Percentiles rank a stretch among this genome's conserved stretches.
Evolutionary conservation across 2,329 filamentous ascomycete species (phyloP).

Genomic region (Trichoderma sp.): DNA sequence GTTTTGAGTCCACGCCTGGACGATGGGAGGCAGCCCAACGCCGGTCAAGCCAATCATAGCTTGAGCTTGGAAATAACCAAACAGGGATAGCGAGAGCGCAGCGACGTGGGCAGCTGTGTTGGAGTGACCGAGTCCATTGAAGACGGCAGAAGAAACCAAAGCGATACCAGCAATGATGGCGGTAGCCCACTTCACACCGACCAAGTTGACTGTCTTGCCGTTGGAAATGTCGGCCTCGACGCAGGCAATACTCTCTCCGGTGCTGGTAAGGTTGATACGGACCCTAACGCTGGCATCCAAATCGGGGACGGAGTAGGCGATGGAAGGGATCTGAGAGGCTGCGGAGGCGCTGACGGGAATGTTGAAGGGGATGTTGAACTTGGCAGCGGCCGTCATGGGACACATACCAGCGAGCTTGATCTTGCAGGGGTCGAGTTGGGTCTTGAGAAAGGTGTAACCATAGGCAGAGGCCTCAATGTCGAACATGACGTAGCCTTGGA

Average conservation of each 20-base stretch:
- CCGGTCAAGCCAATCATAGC: slow-evolving; percentile 85
- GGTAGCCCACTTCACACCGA: slow-evolving; percentile 84
- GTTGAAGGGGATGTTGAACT: slow-evolving; percentile 72
- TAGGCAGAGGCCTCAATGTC: slow-evolving; percentile 77
- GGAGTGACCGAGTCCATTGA: slow-evolving; percentile 85
- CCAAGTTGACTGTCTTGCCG: slow-evolving; percentile 84
- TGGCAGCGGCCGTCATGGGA: slow-evolving; percentile 76
- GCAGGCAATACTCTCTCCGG: slow-evolving; percentile 68
- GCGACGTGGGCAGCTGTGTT: slow-evolving; percentile 95
- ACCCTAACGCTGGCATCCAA: slow-evolving; percentile 82
- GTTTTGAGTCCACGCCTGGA: slow-evolving; percentile 91
- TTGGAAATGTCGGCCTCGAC: slow-evolving; percentile 86
- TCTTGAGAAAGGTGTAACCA: slow-evolving; percentile 68
- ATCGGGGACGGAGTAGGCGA: slow-evolving; percentile 87
- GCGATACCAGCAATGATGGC: slow-evolving; percentile 84
- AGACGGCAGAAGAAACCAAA: slow-evolving; percentile 78
- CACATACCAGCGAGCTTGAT: slow-evolving; percentile 71
- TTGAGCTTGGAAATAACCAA: slow-evolving; percentile 91
- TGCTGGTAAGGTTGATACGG: slow-evolving; percentile 68
- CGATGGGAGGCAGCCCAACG: slow-evolving; percentile 79
- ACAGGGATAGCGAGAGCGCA: slow-evolving; percentile 85
- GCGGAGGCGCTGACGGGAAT: slow-evolving; percentile 56
- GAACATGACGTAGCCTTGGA: slow-evolving; percentile 77
- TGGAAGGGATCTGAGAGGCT: slow-evolving; percentile 67
- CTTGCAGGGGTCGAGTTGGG: slow-evolving; percentile 72